Evolutionary conservation across 2,329 filamentous ascomycete genomes (phyloP).

Genomic region (Phialocephala sp.): DNA sequence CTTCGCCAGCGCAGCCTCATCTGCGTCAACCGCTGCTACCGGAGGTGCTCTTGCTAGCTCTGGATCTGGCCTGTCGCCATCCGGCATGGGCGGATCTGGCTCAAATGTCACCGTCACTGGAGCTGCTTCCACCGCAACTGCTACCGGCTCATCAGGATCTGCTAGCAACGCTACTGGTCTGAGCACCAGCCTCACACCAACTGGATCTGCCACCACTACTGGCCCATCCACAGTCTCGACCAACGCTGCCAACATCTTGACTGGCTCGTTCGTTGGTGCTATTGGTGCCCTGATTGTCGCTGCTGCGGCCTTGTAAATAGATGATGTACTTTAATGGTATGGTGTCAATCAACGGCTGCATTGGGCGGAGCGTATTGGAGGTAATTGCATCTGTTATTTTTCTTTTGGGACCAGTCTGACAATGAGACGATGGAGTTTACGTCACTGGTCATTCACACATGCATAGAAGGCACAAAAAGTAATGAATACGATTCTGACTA

Average conservation of each 20-base stretch:
- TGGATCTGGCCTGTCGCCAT: constrained; percentile 33
- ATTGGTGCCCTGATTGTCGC: constrained; percentile 33
- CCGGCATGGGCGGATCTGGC: constrained; percentile 22
- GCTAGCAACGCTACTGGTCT: constrained; percentile 7
- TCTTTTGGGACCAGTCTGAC: constrained; percentile 9
- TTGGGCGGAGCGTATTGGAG: constrained; percentile 14
- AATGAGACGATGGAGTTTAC: background rate
- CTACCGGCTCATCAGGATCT: constrained; percentile 18
- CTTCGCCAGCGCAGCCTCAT: constrained; percentile 23
- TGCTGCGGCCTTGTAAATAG: constrained; percentile 37
- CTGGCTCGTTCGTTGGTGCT: constrained; percentile 31
- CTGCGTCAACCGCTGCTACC: constrained; percentile 21
- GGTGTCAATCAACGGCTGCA: constrained; percentile 20
- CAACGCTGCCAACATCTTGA: constrained; percentile 27
- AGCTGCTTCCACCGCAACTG: constrained; percentile 24
- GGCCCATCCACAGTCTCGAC: constrained; percentile 9
- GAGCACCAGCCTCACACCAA: constrained; percentile 20
- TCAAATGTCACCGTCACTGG: constrained; percentile 18
- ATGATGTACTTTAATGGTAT: constrained; percentile 12
- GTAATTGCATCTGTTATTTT: constrained; percentile 15
- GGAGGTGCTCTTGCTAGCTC: constrained; percentile 24
- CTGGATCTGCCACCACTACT: constrained; percentile 18
- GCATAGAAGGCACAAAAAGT: constrained; percentile 20
- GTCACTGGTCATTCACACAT: constrained; percentile 19
- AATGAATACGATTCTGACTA: constrained; percentile 13